These are phyloP conservation scores for Geotrichum ghanense DNA, from an alignment of 805 yeast genomes.

Conservation along the genomic window DNA sequence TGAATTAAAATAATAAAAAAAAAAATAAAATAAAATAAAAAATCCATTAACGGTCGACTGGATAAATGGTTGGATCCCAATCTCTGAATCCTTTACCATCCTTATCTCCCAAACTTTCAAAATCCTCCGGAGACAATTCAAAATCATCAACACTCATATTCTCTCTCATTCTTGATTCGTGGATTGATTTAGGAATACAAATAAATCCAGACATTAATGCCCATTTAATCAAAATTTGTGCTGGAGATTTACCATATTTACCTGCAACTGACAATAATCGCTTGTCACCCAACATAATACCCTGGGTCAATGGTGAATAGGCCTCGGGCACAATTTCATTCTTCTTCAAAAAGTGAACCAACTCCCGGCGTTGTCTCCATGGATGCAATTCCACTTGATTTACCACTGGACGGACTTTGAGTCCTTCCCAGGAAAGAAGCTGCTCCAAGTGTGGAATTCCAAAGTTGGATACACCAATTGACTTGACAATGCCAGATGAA, in stretches of 20 bases:
- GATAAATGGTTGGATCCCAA: conserved; percentile 26
- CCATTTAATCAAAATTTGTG: conserved; percentile 40
- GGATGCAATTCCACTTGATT: conserved; percentile 81
- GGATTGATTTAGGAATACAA: conserved; percentile 67
- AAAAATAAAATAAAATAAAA: no score
- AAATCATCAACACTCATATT: conserved; percentile 45
- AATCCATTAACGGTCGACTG: no score
- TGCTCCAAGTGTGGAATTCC: conserved; percentile 49
- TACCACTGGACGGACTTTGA: conserved; percentile 48
- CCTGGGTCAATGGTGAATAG: conserved; percentile 67
- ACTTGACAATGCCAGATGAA: conserved; percentile 36
- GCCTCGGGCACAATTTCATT: conserved; percentile 58
- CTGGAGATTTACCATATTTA: conserved; percentile 32
- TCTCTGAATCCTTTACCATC: conserved; percentile 22
- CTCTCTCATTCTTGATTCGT: conserved; percentile 43
- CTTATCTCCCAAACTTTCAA: conserved; percentile 21
- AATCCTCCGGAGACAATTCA: conserved; percentile 21
- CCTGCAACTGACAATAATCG: conserved; percentile 25
- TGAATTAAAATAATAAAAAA: no score
- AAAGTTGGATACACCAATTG: conserved; percentile 56
- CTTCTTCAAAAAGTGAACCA: conserved; percentile 47
- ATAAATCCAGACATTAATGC: conserved; percentile 38
- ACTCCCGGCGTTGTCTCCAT: conserved; percentile 58
- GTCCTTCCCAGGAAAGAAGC: conserved; percentile 34
- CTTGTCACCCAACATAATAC: conserved; percentile 35